Evolutionary conservation across 495 filamentous ascomycete species (phyloP), one percentile per base, ranked within the genome.

Genomic region (Trichoderma parareesei): DNA sequence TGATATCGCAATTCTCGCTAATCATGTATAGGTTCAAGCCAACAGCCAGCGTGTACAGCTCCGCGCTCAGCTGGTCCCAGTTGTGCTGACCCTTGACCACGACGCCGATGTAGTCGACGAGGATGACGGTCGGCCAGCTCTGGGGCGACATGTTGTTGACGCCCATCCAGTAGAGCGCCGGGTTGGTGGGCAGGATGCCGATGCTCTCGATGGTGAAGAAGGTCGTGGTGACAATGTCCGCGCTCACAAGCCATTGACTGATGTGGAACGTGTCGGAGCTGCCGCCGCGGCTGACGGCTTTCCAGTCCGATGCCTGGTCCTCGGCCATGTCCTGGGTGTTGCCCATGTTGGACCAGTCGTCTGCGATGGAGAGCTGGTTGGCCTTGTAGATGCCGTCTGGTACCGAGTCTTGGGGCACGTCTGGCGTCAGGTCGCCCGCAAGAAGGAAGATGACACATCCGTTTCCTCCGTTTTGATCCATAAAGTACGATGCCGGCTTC

Each of bases 1-100:
- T 63, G 33, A 71, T 62, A n/a, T 65, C 55, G 44, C 70, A 71
- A 61, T 71, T 71, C 67, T 71, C 66, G 49, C 70, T 70, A 9
- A 65, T 64, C 64, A 67, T 62, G 41, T 70, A 71, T 35, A 70
- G 44, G 53, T 71, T 71, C 63, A 71, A 9, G 3, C 70, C 70
- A 5, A 71, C 48, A 0, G 66, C 64, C 16, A 71, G 53, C n/a
- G 68, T 67, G 37, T 71, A 69, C 40, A 71, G 5, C 49, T 71
- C 70, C 27, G 70, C 70, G 63, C 70, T 70, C 40, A 71, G 49
- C 55, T 38, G 55, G 46, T 71, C 65, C 68, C 68, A 71, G 7
- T n/a, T 63, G 61, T 42, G 61, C 41, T 67, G 60, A n/a, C 68
- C 61, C 20, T 40, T 61, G 33, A 65, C 49, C 48, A 65, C 64